These are phyloP conservation scores for Didymella pinodella DNA, from an alignment of 2,329 filamentous ascomycete genomes.

Conservation along the genomic window DNA sequence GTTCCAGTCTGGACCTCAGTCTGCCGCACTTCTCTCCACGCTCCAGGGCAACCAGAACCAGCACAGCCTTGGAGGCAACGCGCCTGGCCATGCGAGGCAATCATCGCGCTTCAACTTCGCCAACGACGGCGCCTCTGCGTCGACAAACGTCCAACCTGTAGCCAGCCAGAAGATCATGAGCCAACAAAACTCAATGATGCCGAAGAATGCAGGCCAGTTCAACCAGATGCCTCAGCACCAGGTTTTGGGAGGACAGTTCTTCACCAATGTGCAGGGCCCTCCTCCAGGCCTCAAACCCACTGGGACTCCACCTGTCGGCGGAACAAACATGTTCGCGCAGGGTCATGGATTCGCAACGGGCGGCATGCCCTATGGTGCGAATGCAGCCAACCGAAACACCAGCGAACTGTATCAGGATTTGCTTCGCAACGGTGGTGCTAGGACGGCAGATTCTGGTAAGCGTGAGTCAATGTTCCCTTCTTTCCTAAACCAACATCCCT, in stretches of 20 bases:
- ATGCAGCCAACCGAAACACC: slow-evolving; percentile 74
- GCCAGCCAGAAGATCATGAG: slow-evolving; percentile 82
- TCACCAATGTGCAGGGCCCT: slow-evolving; percentile 85
- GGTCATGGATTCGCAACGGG: slow-evolving; percentile 80
- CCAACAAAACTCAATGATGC: slow-evolving; percentile 89
- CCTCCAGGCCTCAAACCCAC: slow-evolving; percentile 95
- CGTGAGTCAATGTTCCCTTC: slow-evolving; percentile 98
- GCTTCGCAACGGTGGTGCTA: slow-evolving; percentile 74
- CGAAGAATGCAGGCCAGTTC: slow-evolving; percentile 56
- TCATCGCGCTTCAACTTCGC: slow-evolving; percentile 88
- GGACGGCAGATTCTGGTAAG: slow-evolving; percentile 87
- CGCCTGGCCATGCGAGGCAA: slow-evolving; percentile 77
- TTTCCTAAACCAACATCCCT: slow-evolving; percentile 84
- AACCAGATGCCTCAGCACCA: slow-evolving; percentile 64
- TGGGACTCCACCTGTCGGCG: slow-evolving; percentile 84
- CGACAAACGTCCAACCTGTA: slow-evolving; percentile 75
- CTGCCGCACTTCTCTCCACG: slow-evolving; percentile 63
- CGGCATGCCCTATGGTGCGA: slow-evolving; percentile 67
- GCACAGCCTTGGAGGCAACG: slow-evolving; percentile 61
- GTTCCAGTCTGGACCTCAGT: slow-evolving; percentile 60
- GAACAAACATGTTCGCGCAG: slow-evolving; percentile 86
- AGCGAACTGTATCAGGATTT: slow-evolving; percentile 80
- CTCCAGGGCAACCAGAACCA: slow-evolving; percentile 57
- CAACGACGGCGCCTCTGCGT: slow-evolving; percentile 71
- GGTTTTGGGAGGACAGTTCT: slow-evolving; percentile 72